A percentile compares a stretch with the other conserved stretches of the same genome.
phyloP scores from a whole-genome alignment of 495 filamentous ascomycete genomes.

The Talaromyces wortmannii region DNA sequence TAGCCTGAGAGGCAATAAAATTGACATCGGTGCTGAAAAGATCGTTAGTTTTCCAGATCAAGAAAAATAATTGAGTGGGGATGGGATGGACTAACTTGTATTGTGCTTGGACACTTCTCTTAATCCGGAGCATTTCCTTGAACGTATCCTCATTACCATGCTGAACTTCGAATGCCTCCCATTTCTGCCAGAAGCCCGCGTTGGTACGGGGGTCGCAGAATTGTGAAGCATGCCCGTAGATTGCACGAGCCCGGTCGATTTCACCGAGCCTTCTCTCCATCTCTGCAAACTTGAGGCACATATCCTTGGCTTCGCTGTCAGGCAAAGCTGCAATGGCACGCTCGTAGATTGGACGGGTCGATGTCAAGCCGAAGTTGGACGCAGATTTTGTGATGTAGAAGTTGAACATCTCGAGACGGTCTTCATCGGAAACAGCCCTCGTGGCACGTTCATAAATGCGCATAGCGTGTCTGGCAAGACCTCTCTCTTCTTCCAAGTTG shows the following conservation, averaged over 20 bases:
- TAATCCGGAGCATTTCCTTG: constrained; percentile 98
- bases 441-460: constrained; percentile 98
- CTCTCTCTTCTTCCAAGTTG: constrained; percentile 92
- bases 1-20: constrained; percentile 93
- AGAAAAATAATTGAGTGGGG: background rate
- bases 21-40: constrained; percentile 78
- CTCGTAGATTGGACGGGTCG: constrained; percentile 95
- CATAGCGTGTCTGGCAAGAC: constrained; percentile 96
- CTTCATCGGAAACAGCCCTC: constrained; percentile 90
- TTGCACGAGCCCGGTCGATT: constrained; percentile 90
- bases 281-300: constrained; percentile 98
- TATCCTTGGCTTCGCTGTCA: constrained; percentile 89
- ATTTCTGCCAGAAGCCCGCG: constrained; percentile 88
- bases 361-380: constrained; percentile 94
- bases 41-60: background rate
- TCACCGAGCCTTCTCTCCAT: constrained; percentile 97
- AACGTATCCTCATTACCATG: constrained; percentile 99
- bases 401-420: constrained; percentile 96
- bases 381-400: constrained; percentile 99
- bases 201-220: constrained; percentile 94
- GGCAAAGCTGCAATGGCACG: constrained; percentile 86
- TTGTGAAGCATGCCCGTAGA: constrained; percentile 94
- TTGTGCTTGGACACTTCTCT: constrained; percentile 93
- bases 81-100: constrained; percentile 61
- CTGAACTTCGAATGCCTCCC: constrained; percentile 94